A percentile compares a stretch with the other conserved stretches of the same genome.
phyloP scores from a whole-genome alignment of 805 yeast species.

The Wickerhamiella siamensis region DNA sequence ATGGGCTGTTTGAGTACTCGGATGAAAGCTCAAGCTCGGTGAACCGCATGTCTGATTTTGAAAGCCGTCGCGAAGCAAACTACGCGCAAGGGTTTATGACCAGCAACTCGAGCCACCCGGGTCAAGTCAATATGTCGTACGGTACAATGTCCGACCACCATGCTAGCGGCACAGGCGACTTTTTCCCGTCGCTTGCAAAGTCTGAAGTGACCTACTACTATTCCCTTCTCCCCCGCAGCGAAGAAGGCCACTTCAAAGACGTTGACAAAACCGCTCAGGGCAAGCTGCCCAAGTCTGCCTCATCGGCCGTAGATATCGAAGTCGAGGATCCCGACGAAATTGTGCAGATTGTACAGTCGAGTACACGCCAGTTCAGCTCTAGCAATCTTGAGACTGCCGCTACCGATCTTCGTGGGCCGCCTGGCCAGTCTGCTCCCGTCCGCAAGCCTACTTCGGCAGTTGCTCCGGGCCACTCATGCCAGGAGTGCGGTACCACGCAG shows the following conservation, averaged over 20 bases:
- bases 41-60: background rate
- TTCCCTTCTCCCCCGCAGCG: slow-evolving; percentile 12
- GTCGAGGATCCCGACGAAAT: slow-evolving; percentile 3
- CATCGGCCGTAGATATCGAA: slow-evolving; percentile 1
- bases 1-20: background rate
- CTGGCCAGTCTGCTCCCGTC: slow-evolving; percentile 1
- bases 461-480: slow-evolving; percentile 27
- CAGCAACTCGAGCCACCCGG: background rate
- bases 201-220: slow-evolving; percentile 16
- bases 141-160: background rate
- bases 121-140: no score
- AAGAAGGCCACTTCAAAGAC: background rate
- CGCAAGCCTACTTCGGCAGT: background rate
- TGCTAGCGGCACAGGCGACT: slow-evolving; percentile 9
- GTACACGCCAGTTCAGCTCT: background rate
- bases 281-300: background rate
- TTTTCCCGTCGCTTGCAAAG: slow-evolving; percentile 13
- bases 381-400: background rate
- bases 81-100: background rate
- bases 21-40: background rate
- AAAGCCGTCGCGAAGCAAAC: no score
- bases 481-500: slow-evolving; percentile 57
- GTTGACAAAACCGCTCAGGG: background rate
- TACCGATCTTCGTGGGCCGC: slow-evolving; percentile 3
- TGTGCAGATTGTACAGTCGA: background rate